Evolutionary conservation across 768 basidiomycete species (phyloP).

Genomic region (Leccinum aurantiacum): DNA sequence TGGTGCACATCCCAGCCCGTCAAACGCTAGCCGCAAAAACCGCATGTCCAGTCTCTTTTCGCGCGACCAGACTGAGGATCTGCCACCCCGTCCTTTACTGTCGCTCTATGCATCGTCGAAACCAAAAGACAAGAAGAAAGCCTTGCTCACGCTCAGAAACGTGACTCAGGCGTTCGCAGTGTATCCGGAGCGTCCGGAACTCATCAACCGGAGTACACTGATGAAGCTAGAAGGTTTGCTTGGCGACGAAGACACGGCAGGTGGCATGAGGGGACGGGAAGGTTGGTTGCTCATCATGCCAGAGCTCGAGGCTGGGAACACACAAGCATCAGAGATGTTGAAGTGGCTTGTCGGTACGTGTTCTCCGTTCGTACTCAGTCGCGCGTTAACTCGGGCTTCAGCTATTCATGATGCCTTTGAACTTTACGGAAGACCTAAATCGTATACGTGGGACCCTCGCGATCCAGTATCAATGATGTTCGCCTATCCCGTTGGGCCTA

Average conservation of each 20-base stretch:
- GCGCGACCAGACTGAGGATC: conserved; percentile 44
- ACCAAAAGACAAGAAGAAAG: conserved; percentile 70
- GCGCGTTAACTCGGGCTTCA: conserved; percentile 30
- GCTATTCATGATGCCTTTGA: conserved; percentile 84
- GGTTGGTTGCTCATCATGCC: conserved; percentile 94
- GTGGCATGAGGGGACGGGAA: conserved; percentile 64
- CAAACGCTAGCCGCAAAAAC: conserved; percentile 36
- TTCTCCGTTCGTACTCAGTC: neutral
- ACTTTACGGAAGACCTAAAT: conserved; percentile 83
- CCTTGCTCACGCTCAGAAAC: conserved; percentile 65
- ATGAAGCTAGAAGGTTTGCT: conserved; percentile 90
- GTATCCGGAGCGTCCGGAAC: conserved; percentile 91
- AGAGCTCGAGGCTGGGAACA: conserved; percentile 63
- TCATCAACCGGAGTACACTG: conserved; percentile 85
- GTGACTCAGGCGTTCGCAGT: conserved; percentile 90
- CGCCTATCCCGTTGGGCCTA: conserved; percentile 85
- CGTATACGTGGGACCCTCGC: conserved; percentile 88
- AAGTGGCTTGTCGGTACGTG: conserved; percentile 84
- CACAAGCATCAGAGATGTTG: conserved; percentile 78
- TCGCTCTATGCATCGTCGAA: conserved; percentile 63
- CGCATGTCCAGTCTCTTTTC: conserved; percentile 68
- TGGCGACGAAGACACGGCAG: conserved; percentile 73
- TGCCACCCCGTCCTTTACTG: conserved; percentile 42
- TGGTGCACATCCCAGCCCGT: conserved; percentile 26
- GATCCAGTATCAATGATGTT: conserved; percentile 87